Evolutionary conservation across 1,284 basidiomycete species (phyloP).

Genomic region (Tylopilus sp.): DNA sequence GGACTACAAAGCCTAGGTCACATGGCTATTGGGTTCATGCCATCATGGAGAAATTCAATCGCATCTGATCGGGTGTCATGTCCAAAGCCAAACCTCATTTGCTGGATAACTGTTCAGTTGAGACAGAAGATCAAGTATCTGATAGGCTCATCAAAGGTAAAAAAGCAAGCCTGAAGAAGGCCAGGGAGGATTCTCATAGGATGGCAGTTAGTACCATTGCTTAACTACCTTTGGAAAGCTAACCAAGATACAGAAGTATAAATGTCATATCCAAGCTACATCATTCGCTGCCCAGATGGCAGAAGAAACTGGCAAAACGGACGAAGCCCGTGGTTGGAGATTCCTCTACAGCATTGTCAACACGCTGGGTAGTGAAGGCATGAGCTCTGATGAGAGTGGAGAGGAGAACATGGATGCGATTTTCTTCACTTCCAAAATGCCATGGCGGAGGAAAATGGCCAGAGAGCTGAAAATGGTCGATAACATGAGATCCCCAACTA

Average conservation of each 20-base stretch:
- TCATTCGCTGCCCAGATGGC: not conserved
- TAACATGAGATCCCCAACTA: too few species aligned
- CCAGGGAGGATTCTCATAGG: not conserved
- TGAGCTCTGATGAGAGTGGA: slow-evolving; percentile 4
- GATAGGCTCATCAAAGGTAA: not conserved
- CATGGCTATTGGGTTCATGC: not conserved
- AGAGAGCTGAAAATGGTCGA: slow-evolving; percentile 1
- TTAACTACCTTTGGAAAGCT: too few species aligned
- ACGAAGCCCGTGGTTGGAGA: not conserved
- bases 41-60: slow-evolving; percentile 2
- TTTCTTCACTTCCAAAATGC: not conserved
- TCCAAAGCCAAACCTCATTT: too few species aligned
- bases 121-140: too few species aligned
- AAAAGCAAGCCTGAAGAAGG: not conserved
- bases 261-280: not conserved
- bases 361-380: not conserved
- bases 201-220: not conserved
- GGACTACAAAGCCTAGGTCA: not conserved
- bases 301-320: not conserved
- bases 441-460: not conserved
- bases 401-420: not conserved
- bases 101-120: too few species aligned
- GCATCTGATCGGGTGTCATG: too few species aligned
- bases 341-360: not conserved
- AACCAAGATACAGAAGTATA: not conserved